Base-by-base conservation (phyloP, 2,329 filamentous ascomycete genomes). In the Dothideomycetes sp. region DNA sequence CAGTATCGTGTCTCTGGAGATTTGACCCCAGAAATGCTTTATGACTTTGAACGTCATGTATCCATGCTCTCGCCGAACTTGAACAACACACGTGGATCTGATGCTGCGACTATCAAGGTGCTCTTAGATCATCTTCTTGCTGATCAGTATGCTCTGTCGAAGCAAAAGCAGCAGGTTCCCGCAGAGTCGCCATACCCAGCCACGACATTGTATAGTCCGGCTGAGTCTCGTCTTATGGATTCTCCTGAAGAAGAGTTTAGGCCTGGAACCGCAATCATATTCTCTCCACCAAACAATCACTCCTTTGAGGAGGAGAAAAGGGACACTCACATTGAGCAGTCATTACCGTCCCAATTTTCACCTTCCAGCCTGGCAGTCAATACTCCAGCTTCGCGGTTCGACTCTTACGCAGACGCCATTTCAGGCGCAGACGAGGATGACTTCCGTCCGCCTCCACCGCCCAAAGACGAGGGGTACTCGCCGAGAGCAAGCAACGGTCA, bases 381-480 rank as follows among this genome's bases (percentile, higher is more conserved):
- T 12, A 41, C 38, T 22, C 38, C 38, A 16, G 34, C 38, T 17
- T 41, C 38, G 24, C 34, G 32, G 12, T 41, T 31, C 11, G 38
- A 41, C 10, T 29, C 24, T 5, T 19, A 32, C 18, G 33, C 22
- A 22, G 34, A 34, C n/a, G 32, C 41, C 29, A 24, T 35, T n/a
- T 40, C 42, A 16, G 37, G 41, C 34, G 53, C 52, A 8, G 52
- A 58, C 31, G 53, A 56, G 14, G 49, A 52, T 2, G 53, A 58
- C 15, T 51, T 59, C 17, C 55, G 55, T 40, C 62, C 62, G 17
- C 56, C 58, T 10, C 60, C 64, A 10, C 64, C 65, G 31, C 60
- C 64, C 0, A 70, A 68, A 43, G 62, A 63, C 42, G 43, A 49
- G 46, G 52, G 56, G n/a, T 59, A 61, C 38, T 57, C 55, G 12